A percentile compares a stretch with the other conserved stretches of the same genome.
Conservation (phyloP, 768 basidiomycete species). For the Auricularia sp. region DNA sequence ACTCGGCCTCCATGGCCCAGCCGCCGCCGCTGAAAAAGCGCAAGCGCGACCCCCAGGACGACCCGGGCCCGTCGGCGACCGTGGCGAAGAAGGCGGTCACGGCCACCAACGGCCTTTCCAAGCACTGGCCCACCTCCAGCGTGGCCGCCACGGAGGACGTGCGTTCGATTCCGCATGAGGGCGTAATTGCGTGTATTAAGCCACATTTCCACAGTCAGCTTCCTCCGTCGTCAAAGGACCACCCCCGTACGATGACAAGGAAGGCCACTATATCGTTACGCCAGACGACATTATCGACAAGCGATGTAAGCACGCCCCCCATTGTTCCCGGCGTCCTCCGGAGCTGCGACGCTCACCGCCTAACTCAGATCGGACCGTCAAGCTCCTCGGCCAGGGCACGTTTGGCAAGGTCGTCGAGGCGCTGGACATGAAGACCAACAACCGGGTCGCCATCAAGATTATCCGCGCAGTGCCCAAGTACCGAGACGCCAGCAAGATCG, state of each 20-base stretch:
- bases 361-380: conserved; percentile 78
- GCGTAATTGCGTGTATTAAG: too few relatives aligned
- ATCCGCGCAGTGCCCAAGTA: conserved; percentile 98
- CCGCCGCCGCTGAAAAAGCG: conserved; percentile 54
- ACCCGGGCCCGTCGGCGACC: conserved; percentile 29
- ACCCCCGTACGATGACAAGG: conserved; percentile 87
- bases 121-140: conserved; percentile 60
- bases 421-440: conserved; percentile 62
- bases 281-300: conserved; percentile 80
- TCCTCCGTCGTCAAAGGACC: conserved; percentile 39
- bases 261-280: conserved; percentile 95
- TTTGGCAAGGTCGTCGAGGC: conserved; percentile 99
- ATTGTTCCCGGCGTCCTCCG: conserved; percentile 2
- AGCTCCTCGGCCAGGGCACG: conserved; percentile 89
- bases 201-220: conserved; percentile 8
- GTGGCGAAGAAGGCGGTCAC: neutral
- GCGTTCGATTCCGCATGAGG: neutral
- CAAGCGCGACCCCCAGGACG: conserved; percentile 38
- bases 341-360: conserved; percentile 12
- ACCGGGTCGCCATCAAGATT: conserved; percentile 92
- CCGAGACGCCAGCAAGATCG: conserved; percentile 96
- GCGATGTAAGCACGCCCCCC: conserved; percentile 48
- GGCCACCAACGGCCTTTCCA: conserved; percentile 20
- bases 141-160: conserved; percentile 61
- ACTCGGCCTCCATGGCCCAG: conserved; percentile 50